phyloP scores from a whole-genome alignment of 2,329 filamentous ascomycete species.

The Cladosporium sp. region DNA sequence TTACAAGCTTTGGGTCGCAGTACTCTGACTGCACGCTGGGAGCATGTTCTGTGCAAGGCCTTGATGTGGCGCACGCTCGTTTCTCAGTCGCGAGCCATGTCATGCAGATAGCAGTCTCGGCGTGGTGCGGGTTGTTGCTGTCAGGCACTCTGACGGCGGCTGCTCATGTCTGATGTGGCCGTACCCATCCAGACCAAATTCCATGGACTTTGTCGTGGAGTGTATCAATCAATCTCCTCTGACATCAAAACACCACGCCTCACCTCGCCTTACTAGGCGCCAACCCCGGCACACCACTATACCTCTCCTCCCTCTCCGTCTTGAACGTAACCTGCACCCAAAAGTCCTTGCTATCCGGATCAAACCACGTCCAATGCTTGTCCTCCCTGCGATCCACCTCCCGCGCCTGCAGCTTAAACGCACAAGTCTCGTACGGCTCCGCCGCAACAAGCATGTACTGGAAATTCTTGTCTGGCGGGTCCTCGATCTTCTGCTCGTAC shows the following conservation, averaged over 20 bases:
- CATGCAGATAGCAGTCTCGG: neutral
- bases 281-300: constrained; percentile 65
- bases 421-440: constrained; percentile 97
- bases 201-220: neutral
- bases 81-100: neutral
- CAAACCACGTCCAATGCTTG: constrained; percentile 91
- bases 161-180: neutral
- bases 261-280: constrained; percentile 13
- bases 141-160: neutral
- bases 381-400: constrained; percentile 90
- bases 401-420: constrained; percentile 89
- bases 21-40: neutral
- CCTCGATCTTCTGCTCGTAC: constrained; percentile 92
- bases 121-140: neutral
- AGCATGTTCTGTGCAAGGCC: neutral
- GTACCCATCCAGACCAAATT: neutral
- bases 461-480: constrained; percentile 84
- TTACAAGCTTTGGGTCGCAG: neutral
- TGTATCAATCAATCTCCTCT: neutral
- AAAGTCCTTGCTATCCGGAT: constrained; percentile 93
- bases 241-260: neutral
- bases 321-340: constrained; percentile 98
- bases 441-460: constrained; percentile 95
- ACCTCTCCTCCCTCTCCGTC: constrained; percentile 94
- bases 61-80: neutral